Conservation (phyloP, 1,284 basidiomycete species). For the Moesziomyces parantarcticus region DNA sequence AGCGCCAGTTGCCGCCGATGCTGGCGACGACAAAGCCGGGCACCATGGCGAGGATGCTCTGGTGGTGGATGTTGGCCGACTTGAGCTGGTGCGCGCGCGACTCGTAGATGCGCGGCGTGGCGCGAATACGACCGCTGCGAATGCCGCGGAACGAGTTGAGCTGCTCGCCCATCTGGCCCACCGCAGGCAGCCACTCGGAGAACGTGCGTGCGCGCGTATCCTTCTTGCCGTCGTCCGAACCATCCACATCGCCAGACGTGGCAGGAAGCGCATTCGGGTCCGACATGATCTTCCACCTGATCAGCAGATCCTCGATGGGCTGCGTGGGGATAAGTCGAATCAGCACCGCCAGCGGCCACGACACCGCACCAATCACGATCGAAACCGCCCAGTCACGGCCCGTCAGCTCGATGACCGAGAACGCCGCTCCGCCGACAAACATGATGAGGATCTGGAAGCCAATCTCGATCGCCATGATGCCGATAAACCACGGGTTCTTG, state of each 20-base stretch:
- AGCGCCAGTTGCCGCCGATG: constrained; percentile 60
- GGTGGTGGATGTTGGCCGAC: constrained; percentile 70
- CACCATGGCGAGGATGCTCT: constrained; percentile 76
- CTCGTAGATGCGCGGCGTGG: constrained; percentile 68
- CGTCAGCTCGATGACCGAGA: constrained; percentile 82
- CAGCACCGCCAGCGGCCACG: constrained; percentile 86
- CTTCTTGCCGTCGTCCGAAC: constrained; percentile 54
- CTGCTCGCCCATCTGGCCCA: constrained; percentile 71
- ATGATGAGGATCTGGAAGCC: constrained; percentile 88
- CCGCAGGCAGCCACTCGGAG: constrained; percentile 77
- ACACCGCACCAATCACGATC: constrained; percentile 83
- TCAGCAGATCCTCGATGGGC: constrained; percentile 81
- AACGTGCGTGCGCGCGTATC: constrained; percentile 72
- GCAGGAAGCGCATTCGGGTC: constrained; percentile 78
- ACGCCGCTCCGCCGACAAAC: constrained; percentile 89
- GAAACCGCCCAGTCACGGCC: constrained; percentile 94
- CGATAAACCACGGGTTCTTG: constrained; percentile 85
- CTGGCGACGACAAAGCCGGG: constrained; percentile 61
- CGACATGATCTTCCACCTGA: constrained; percentile 75
- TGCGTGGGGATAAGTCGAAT: constrained; percentile 84
- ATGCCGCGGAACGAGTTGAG: constrained; percentile 56
- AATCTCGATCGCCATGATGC: constrained; percentile 86
- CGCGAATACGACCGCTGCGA: constrained; percentile 79
- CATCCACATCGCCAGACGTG: constrained; percentile 17
- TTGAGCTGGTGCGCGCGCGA: constrained; percentile 59